Percentiles rank a stretch among this genome's conserved stretches.
Evolutionary conservation across 108 stramenopile genomes (phyloP).

Genomic region (Nitzschia inconspicua): DNA sequence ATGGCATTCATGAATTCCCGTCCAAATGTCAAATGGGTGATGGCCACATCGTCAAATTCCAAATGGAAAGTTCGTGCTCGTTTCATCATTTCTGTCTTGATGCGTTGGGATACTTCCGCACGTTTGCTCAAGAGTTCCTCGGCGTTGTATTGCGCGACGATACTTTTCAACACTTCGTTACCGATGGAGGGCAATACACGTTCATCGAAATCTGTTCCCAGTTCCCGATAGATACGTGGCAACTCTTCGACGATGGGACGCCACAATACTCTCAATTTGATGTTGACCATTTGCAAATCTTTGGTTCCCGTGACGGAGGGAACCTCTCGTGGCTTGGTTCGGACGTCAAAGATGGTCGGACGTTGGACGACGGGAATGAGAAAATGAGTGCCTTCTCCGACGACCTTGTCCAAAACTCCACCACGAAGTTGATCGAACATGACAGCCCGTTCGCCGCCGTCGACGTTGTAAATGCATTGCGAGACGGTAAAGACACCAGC

Average conservation of each 20-base stretch:
- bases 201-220: conserved; percentile 97
- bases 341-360: conserved; percentile 95
- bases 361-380: conserved; percentile 85
- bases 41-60: conserved; percentile 98
- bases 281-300: conserved; percentile 99
- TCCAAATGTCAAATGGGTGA: conserved; percentile 98
- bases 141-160: conserved; percentile 99
- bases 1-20: conserved; percentile 98
- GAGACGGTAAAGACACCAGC: conserved; percentile 79
- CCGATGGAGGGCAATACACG: conserved; percentile 98
- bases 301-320: conserved; percentile 97
- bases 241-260: conserved; percentile 92
- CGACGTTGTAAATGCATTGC: conserved; percentile 91
- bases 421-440: conserved; percentile 96
- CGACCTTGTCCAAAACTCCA: conserved; percentile 88
- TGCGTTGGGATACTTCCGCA: conserved; percentile 89
- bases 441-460: conserved; percentile 98
- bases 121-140: conserved; percentile 98
- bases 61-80: conserved; percentile 94
- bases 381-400: conserved; percentile 96
- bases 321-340: conserved; percentile 95
- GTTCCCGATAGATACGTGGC: conserved; percentile 89
- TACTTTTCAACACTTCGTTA: conserved; percentile 98
- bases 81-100: conserved; percentile 92
- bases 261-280: conserved; percentile 96